Percentiles rank a stretch among this genome's conserved stretches.
These are phyloP conservation scores for Trypanosoma cruzi DNA, from an alignment of 208 protist genomes.

Conservation along the genomic window DNA sequence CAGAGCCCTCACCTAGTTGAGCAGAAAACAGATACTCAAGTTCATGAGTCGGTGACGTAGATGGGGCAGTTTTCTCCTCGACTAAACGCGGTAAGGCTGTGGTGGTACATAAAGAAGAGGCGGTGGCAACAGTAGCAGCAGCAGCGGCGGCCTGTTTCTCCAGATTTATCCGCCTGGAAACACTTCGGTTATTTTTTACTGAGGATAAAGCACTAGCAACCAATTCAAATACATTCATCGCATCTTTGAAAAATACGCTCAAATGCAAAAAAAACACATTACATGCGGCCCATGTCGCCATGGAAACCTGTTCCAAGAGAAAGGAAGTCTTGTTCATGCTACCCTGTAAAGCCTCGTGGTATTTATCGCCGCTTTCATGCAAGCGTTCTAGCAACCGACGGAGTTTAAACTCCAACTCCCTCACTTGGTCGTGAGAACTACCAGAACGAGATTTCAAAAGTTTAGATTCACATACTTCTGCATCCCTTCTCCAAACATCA, in stretches of 20 bases:
- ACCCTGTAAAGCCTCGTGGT: conserved; percentile 38
- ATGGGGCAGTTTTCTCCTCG: not conserved
- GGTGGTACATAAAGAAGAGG: not conserved
- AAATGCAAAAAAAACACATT: conserved; percentile 78
- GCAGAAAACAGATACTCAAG: conserved; percentile 5
- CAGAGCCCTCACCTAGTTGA: not conserved
- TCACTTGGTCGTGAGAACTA: conserved; percentile 19
- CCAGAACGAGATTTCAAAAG: conserved; percentile 12
- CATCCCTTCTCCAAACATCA: conserved; percentile 45
- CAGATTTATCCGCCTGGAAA: conserved; percentile 54
- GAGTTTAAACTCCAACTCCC: conserved; percentile 33
- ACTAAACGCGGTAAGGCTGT: too few relatives aligned
- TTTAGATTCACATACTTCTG: conserved; percentile 40
- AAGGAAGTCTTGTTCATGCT: conserved; percentile 54
- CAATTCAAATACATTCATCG: conserved; percentile 14
- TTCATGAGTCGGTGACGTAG: not conserved
- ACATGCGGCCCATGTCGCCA: conserved; percentile 63
- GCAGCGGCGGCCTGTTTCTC: conserved; percentile 57
- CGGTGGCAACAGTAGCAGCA: not conserved
- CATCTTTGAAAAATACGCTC: conserved; percentile 41
- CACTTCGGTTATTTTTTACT: conserved; percentile 61
- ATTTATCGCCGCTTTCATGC: conserved; percentile 29
- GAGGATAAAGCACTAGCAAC: conserved; percentile 34
- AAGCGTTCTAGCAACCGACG: conserved; percentile 29
- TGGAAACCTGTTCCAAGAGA: conserved; percentile 67